Evolutionary conservation across 176 grass and related monocot genomes (phyloP), one percentile per base, ranked within the genome.

Genomic region (Raddia distichophylla): DNA sequence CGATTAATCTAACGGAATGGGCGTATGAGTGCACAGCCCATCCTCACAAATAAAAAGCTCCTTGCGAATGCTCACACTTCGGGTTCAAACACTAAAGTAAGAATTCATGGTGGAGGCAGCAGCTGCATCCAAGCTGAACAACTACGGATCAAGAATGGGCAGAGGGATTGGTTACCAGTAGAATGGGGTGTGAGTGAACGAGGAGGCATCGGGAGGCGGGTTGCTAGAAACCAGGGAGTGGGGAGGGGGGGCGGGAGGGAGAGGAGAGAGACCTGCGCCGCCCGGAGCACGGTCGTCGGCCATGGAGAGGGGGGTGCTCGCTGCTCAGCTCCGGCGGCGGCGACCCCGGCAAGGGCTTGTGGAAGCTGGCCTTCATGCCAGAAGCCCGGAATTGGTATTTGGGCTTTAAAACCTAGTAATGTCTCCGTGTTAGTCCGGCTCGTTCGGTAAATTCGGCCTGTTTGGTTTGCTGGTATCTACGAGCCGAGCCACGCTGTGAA

Each of bases 121-220:
- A 17, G 8, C 3, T 61, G 67, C 64, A 80, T 79, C 75, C 58
- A 53, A 27, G 45, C 12, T 34, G 22, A 64, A 18, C 51, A 71
- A 64, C 22, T 50, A 81, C n/a, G 18, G 40, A 81, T 57, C 57
- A 46, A 43, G 58, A 71, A 34, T 11, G 6, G 15, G 70, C 42
- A 68, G 65, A 55, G 64, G 37, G 56, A 80, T 51, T 27, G 15
- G 57, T 74, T 89, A 94, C 95, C 95, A 93, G 88, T 98, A 94
- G 83, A 10, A 87, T 14, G 90, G 88, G 12, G 92, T 94, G 81
- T 89, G 89, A 34, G 55, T 87, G 69, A 94, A 94, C 11, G 88
- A 53, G 42, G 78, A 87, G 8, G 69, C 59, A 15, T 56, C 76
- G 64, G 85, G 4, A 18, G 59, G 33, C 37, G 35, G 42, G 54